A percentile compares a stretch with the other conserved stretches of the same genome.
phyloP scores from a whole-genome alignment of 2,329 filamentous ascomycete species.

The Elsinoe australis region DNA sequence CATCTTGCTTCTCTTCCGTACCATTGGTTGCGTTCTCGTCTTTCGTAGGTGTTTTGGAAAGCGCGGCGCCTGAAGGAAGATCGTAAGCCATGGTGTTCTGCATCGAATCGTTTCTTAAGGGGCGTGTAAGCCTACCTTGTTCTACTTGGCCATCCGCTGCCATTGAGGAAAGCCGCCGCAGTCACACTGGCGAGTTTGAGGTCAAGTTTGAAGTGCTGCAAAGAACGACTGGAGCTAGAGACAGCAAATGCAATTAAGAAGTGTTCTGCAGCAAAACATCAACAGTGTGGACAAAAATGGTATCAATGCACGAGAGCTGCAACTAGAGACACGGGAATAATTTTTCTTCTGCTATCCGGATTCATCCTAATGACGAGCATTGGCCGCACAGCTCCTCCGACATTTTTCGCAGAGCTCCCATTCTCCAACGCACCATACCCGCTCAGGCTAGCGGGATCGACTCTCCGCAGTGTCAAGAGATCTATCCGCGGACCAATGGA shows the following conservation, averaged over 20 bases:
- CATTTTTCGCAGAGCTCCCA: slow-evolving; percentile 9
- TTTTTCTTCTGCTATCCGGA: slow-evolving; percentile 6
- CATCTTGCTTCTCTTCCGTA: slow-evolving; percentile 11
- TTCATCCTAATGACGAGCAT: no score
- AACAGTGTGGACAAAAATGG: not conserved
- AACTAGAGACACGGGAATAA: not conserved
- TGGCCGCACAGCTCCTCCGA: slow-evolving; percentile 7
- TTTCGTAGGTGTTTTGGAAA: not conserved
- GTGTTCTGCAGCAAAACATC: not conserved
- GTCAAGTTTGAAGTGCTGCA: not conserved
- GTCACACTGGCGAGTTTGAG: not conserved
- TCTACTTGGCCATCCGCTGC: slow-evolving; percentile 16
- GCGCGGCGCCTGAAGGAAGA: slow-evolving; percentile 5
- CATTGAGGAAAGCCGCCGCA: slow-evolving; percentile 15
- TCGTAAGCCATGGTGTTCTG: not conserved
- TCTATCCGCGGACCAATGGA: no score
- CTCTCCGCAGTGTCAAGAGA: not conserved
- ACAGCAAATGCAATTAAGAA: not conserved
- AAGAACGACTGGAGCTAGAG: slow-evolving; percentile 10
- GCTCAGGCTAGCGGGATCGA: not conserved
- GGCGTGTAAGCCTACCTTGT: slow-evolving; percentile 8
- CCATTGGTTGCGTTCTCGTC: slow-evolving; percentile 4
- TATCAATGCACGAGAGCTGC: not conserved
- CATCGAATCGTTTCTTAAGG: not conserved
- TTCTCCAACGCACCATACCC: not conserved